phyloP scores from a whole-genome alignment of 2,329 filamentous ascomycete species.

The Diplodia corticola region DNA sequence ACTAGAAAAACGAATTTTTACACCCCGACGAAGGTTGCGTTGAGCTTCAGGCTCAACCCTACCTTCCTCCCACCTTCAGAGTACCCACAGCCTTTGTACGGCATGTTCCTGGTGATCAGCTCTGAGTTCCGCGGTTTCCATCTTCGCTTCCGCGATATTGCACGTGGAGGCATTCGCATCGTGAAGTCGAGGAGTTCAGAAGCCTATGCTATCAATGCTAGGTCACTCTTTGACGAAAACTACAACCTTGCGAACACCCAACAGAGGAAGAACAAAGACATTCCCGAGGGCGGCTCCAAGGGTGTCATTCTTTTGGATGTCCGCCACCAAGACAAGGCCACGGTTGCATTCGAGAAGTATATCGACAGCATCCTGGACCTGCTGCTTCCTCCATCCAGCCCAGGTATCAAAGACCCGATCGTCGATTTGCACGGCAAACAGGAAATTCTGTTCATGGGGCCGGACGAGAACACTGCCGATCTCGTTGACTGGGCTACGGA shows the following conservation, averaged over 20 bases:
- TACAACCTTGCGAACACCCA: constrained; percentile 98
- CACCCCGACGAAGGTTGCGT: constrained; percentile 95
- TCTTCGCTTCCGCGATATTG: constrained; percentile 94
- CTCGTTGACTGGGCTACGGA: constrained; percentile 98
- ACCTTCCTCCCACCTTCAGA: constrained; percentile 86
- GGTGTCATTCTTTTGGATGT: constrained; percentile 94
- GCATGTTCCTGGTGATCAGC: constrained; percentile 98
- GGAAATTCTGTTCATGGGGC: constrained; percentile 98
- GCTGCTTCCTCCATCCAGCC: constrained; percentile 82
- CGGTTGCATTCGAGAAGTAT: constrained; percentile 97
- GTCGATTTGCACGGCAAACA: constrained; percentile 93
- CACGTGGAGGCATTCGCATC: constrained; percentile 94
- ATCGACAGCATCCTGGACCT: constrained; percentile 98
- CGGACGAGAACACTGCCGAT: constrained; percentile 97
- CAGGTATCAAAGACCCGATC: constrained; percentile 98
- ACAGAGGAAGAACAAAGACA: constrained; percentile 99
- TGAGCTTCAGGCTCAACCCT: constrained; percentile 92
- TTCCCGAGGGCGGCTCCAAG: constrained; percentile 96
- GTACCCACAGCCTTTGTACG: constrained; percentile 90
- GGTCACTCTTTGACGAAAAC: constrained; percentile 97
- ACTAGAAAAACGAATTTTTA: constrained; percentile 86
- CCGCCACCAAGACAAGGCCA: constrained; percentile 89
- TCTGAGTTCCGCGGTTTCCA: constrained; percentile 98
- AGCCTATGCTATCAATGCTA: constrained; percentile 92
- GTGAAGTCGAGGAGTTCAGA: constrained; percentile 98